Conservation (phyloP, 2,329 filamentous ascomycete species). For the Aspergillus oerlinghausenensis region DNA sequence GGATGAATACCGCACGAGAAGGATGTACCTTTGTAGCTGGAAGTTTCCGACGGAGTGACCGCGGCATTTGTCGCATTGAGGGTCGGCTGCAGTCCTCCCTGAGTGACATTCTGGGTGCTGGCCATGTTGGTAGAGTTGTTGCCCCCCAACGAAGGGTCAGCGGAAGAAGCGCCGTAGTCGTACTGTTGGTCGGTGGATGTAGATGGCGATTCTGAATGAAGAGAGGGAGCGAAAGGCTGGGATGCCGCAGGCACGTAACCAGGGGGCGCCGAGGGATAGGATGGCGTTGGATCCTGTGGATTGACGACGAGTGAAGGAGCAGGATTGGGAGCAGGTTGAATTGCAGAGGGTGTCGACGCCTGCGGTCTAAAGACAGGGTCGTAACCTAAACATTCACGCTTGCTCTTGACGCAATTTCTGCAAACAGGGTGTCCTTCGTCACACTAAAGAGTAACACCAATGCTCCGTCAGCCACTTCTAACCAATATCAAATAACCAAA, state of each 20-base stretch:
- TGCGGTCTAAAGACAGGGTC: conserved; percentile 70
- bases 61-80: conserved; percentile 17
- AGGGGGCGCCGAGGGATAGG: conserved; percentile 35
- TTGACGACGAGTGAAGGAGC: conserved; percentile 39
- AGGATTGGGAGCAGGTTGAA: conserved; percentile 55
- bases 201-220: conserved; percentile 34
- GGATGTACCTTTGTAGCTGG: conserved; percentile 48
- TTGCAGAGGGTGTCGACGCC: conserved; percentile 59
- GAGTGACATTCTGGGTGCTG: conserved; percentile 30
- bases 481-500: conserved; percentile 12
- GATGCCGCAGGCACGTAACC: conserved; percentile 37
- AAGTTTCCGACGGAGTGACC: conserved; percentile 33
- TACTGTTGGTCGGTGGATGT: conserved; percentile 49
- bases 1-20: not conserved
- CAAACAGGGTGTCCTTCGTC: conserved; percentile 93
- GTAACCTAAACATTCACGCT: conserved; percentile 64
- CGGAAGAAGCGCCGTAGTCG: conserved; percentile 54
- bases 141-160: conserved; percentile 64
- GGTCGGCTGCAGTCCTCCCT: conserved; percentile 24
- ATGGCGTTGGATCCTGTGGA: conserved; percentile 31
- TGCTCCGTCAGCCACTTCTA: conserved; percentile 5
- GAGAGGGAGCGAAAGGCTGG: conserved; percentile 36
- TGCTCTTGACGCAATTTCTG: conserved; percentile 64
- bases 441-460: conserved; percentile 57
- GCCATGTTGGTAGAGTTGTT: conserved; percentile 28